A percentile compares a stretch with the other conserved stretches of the same genome.
phyloP scores from a whole-genome alignment of 2,329 filamentous ascomycete genomes.

The Penicillium capsulatum region DNA sequence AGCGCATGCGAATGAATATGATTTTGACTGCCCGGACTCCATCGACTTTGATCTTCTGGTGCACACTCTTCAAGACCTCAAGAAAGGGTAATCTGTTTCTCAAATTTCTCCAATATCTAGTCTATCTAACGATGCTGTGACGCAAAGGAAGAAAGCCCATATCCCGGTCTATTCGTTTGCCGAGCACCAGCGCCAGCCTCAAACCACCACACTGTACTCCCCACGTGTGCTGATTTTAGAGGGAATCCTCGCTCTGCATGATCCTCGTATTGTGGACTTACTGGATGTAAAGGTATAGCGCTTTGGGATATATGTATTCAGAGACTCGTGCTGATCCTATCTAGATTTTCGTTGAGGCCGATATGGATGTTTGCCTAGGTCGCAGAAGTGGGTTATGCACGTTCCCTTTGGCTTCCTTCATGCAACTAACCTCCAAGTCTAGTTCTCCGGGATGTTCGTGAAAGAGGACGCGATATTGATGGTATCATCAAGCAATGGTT shows the following conservation, averaged over 20 bases:
- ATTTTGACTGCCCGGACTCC: conserved; percentile 91
- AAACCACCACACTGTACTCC: conserved; percentile 88
- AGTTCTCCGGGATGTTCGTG: conserved; percentile 83
- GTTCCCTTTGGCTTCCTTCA: background rate
- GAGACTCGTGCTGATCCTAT: conserved; percentile 2
- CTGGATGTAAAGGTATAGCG: conserved; percentile 78
- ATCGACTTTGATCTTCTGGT: conserved; percentile 92
- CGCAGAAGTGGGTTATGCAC: conserved; percentile 63
- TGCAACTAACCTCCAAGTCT: conserved; percentile 6
- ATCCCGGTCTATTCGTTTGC: conserved; percentile 95
- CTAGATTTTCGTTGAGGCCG: conserved; percentile 91
- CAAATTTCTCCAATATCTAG: background rate
- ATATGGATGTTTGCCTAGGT: conserved; percentile 88
- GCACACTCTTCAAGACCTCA: conserved; percentile 73
- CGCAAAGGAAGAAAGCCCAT: conserved; percentile 56
- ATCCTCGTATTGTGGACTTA: conserved; percentile 76
- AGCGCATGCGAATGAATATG: conserved; percentile 87
- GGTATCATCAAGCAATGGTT: conserved; percentile 99
- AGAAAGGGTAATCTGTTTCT: conserved; percentile 68
- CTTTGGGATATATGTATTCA: background rate
- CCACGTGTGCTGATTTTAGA: conserved; percentile 93
- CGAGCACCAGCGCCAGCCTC: conserved; percentile 73
- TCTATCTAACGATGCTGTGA: conserved; percentile 6
- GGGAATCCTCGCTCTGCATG: conserved; percentile 92
- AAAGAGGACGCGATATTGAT: conserved; percentile 85